Evolutionary conservation across 1,284 basidiomycete genomes (phyloP), one percentile per base, ranked within the genome.

Genomic region (Ganoderma multipileum): DNA sequence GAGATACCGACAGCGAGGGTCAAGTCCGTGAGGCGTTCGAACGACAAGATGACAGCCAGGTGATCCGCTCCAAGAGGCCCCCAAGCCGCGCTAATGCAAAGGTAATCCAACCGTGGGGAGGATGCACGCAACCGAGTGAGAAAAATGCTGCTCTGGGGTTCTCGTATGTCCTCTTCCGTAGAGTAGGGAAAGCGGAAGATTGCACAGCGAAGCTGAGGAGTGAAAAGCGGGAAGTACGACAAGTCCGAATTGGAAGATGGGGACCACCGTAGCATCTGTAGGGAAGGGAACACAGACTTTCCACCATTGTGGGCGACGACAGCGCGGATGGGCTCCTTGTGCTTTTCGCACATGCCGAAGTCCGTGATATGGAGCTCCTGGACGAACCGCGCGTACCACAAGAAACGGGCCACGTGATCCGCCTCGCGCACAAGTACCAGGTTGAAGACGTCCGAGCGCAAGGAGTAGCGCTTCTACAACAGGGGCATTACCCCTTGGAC

Each of bases 311-410:
- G n/a, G 1, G 38, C 36, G 2, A 39, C 20, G 4, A 59, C 20
- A 3, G 4, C 14, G 2, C 14, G 36, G 20, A 59, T 30, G 12
- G 39, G 20, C 36, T 36, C n/a, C 2, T 12, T 4, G 9, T 59
- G 57, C n/a, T 59, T 38, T 4, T 12, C 36, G 3, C 11, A n/a
- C 9, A n/a, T 20, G 23, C 12, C 36, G 30, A 23, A n/a, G 20
- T 23, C 36, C 20, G 11, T 2, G 30, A 59, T 39, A 8, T 39
- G 20, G n/a, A 59, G 57, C 36, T n/a, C n/a, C 16, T 38, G 57
- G 38, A 59, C 57, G 36, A 59, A 59, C 38, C 36, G 28, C n/a
- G 57, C 57, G 4, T 59, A 59, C 36, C 57, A 59, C 57, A 39
- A 6, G 57, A 59, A 59, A 23, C 36, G 57, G 20, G 36, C 6